Evolutionary conservation across 805 yeast genomes (phyloP).

Genomic region (Hanseniaspora meyeri): DNA sequence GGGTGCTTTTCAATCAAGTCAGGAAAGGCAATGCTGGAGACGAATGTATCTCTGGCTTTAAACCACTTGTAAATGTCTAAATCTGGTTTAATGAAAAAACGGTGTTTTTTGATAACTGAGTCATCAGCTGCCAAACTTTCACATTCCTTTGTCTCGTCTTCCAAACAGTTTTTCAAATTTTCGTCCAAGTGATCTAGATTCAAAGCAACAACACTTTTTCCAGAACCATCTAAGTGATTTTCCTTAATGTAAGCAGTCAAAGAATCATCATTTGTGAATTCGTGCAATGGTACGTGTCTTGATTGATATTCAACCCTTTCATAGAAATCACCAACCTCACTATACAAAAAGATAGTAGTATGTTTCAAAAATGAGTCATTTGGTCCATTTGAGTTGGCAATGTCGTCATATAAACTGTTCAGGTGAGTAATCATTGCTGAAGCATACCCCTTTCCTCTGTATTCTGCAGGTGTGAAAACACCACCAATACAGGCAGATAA

Average conservation of each 20-base stretch:
- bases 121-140: constrained; percentile 17
- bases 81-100: constrained; percentile 30
- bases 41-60: constrained; percentile 29
- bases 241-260: constrained; percentile 4
- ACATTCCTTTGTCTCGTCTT: constrained; percentile 20
- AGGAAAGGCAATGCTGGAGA: constrained; percentile 21
- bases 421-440: constrained; percentile 33
- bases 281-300: constrained; percentile 30
- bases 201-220: constrained; percentile 20
- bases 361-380: constrained; percentile 22
- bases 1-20: constrained; percentile 12
- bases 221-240: constrained; percentile 15
- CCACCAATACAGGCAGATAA: constrained; percentile 42
- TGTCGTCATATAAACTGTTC: constrained; percentile 26
- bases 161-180: constrained; percentile 19
- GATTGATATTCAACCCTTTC: constrained; percentile 47
- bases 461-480: constrained; percentile 39
- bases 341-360: constrained; percentile 41
- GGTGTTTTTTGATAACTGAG: constrained; percentile 18
- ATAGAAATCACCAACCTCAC: constrained; percentile 63
- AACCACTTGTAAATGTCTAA: constrained; percentile 34
- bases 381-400: constrained; percentile 12
- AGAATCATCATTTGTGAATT: constrained; percentile 20
- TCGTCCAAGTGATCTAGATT: constrained; percentile 25
- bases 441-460: constrained; percentile 49